phyloP scores from a whole-genome alignment of 495 filamentous ascomycete species.

The Glonium stellatum region DNA sequence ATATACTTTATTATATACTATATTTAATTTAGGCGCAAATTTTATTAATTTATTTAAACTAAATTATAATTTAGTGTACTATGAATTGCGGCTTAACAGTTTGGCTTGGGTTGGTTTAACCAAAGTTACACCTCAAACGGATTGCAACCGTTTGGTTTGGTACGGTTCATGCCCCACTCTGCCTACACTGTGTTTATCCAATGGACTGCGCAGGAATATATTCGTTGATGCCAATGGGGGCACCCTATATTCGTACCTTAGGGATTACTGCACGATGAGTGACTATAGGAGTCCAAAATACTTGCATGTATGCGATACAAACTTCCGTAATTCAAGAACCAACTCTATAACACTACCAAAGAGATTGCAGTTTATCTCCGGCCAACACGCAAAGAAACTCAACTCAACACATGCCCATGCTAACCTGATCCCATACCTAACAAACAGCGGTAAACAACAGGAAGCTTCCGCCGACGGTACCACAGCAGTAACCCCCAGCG shows the following conservation, averaged over 20 bases:
- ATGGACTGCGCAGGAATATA: conserved; percentile 6
- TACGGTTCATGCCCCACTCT: too few relatives aligned
- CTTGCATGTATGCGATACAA: conserved; percentile 1
- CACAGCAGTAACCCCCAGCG: neutral
- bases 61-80: too few relatives aligned
- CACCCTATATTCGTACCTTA: conserved; percentile 5
- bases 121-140: too few relatives aligned
- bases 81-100: too few relatives aligned
- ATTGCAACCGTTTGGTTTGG: too few relatives aligned
- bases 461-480: neutral
- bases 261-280: conserved; percentile 2
- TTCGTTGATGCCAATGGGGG: neutral
- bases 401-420: neutral
- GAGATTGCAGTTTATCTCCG: too few relatives aligned
- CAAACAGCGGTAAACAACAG: neutral
- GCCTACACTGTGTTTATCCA: too few relatives aligned
- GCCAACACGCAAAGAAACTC: neutral
- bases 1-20: too few relatives aligned
- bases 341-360: too few relatives aligned
- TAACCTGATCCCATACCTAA: neutral
- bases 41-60: too few relatives aligned
- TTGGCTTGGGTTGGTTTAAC: too few relatives aligned
- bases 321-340: neutral
- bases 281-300: conserved; percentile 6
- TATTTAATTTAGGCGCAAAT: too few relatives aligned